Percentiles rank a stretch among this genome's conserved stretches.
Evolutionary conservation across 805 yeast genomes (phyloP).

Genomic region (Metschnikowia cubensis): DNA sequence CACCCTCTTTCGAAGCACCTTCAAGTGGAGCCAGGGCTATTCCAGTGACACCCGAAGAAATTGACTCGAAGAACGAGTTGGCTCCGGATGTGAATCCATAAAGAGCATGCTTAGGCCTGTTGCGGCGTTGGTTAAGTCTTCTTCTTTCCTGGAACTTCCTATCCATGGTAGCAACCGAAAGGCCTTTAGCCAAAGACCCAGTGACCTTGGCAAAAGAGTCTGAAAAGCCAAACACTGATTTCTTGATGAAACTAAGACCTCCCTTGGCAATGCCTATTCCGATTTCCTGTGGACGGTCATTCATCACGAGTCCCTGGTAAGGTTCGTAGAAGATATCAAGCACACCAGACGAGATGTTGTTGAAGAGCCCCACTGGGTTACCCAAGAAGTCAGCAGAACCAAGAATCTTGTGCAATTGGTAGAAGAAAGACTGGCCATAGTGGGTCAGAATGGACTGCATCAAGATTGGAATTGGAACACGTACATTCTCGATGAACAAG

Average conservation of each 20-base stretch:
- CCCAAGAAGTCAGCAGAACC: constrained; percentile 97
- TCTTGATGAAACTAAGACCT: constrained; percentile 87
- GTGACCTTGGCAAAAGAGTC: constrained; percentile 92
- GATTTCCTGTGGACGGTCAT: constrained; percentile 91
- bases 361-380: constrained; percentile 95
- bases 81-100: constrained; percentile 86
- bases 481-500: constrained; percentile 77
- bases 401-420: constrained; percentile 84
- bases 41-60: constrained; percentile 86
- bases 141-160: constrained; percentile 77
- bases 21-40: constrained; percentile 86
- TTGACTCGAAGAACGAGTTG: constrained; percentile 77
- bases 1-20: constrained; percentile 86
- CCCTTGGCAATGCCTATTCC: constrained; percentile 97
- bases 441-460: constrained; percentile 71
- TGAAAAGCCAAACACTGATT: constrained; percentile 90
- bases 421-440: constrained; percentile 87
- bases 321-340: constrained; percentile 97
- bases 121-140: constrained; percentile 67
- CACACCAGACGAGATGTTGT: constrained; percentile 89
- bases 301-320: constrained; percentile 89
- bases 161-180: constrained; percentile 88
- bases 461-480: constrained; percentile 78
- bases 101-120: constrained; percentile 78
- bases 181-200: constrained; percentile 91